A percentile compares a stretch with the other conserved stretches of the same genome.
Evolutionary conservation across 805 yeast genomes (phyloP).

Genomic region (Suhomyces sp.): DNA sequence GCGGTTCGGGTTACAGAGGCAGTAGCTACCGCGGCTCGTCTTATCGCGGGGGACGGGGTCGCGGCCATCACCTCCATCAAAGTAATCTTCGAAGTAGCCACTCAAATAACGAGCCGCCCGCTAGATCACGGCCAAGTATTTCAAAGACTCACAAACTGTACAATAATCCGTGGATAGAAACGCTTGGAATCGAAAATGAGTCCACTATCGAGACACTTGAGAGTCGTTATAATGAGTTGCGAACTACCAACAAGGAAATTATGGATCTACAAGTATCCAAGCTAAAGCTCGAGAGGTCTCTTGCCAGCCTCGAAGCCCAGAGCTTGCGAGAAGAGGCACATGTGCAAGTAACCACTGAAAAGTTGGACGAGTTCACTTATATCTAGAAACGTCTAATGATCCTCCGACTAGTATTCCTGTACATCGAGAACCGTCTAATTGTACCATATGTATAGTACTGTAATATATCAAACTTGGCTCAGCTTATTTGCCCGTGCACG

Average conservation of each 20-base stretch:
- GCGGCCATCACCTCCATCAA: neutral
- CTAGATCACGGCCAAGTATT: neutral
- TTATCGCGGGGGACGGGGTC: neutral
- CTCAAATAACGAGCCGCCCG: neutral
- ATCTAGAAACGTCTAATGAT: slow-evolving; percentile 16
- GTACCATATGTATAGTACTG: neutral
- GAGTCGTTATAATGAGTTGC: slow-evolving; percentile 23
- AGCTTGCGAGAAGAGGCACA: slow-evolving; percentile 32
- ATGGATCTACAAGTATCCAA: slow-evolving; percentile 23
- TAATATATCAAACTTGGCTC: neutral
- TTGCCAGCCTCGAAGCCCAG: slow-evolving; percentile 20
- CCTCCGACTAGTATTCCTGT: too few species aligned
- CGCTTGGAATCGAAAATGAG: slow-evolving; percentile 27
- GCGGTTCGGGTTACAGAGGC: slow-evolving; percentile 9
- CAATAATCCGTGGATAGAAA: slow-evolving; percentile 34
- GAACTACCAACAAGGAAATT: slow-evolving; percentile 22
- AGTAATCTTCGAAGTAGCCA: neutral
- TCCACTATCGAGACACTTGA: slow-evolving; percentile 23
- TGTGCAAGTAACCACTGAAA: slow-evolving; percentile 42
- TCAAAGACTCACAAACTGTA: slow-evolving; percentile 4
- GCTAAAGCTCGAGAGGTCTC: slow-evolving; percentile 17
- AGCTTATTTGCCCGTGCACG: neutral
- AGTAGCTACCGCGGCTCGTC: slow-evolving; percentile 3
- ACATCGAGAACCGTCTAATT: too few species aligned
- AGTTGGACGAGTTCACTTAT: slow-evolving; percentile 48